Evolutionary conservation across 208 protist genomes (phyloP).

Genomic region (Wallacemonas rigidus): DNA sequence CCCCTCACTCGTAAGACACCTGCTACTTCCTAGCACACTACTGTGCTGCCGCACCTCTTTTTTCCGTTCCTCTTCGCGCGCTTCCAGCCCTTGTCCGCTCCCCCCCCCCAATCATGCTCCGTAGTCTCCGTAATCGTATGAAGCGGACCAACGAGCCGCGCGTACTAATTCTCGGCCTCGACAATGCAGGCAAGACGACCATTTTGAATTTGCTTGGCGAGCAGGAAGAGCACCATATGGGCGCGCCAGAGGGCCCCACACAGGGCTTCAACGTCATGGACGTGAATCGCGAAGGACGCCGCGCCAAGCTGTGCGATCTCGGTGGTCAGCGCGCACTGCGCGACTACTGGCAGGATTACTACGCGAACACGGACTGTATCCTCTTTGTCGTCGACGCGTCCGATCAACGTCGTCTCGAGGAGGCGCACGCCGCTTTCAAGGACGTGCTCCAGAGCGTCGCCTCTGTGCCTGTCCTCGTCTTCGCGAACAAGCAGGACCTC

Average conservation of each 20-base stretch:
- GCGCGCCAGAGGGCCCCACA: slow-evolving; percentile 97
- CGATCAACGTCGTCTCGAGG: slow-evolving; percentile 89
- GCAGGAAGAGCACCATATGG: slow-evolving; percentile 44
- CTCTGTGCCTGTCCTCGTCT: slow-evolving; percentile 97
- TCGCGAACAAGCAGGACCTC: slow-evolving; percentile 99
- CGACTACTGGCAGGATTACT: slow-evolving; percentile 98
- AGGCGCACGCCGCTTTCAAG: slow-evolving; percentile 93
- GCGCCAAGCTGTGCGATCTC: slow-evolving; percentile 99
- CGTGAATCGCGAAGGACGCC: slow-evolving; percentile 92
- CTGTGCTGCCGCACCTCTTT: background rate
- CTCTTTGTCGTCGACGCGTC: slow-evolving; percentile 97
- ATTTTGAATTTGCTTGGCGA: slow-evolving; percentile 94
- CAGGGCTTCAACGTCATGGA: slow-evolving; percentile 99
- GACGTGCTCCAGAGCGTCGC: slow-evolving; percentile 95
- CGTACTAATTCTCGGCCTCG: slow-evolving; percentile 94
- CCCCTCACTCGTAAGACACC: too few relatives aligned
- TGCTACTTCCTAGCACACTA: too few relatives aligned
- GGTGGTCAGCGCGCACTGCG: slow-evolving; percentile 99
- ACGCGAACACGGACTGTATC: slow-evolving; percentile 96
- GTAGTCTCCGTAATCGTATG: slow-evolving; percentile 84
- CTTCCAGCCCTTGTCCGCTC: background rate
- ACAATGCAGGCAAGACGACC: slow-evolving; percentile 97
- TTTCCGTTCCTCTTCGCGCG: background rate
- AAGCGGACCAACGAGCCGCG: slow-evolving; percentile 92
- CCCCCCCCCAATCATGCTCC: slow-evolving; percentile 52